These are phyloP conservation scores for Yamagishiella unicocca DNA, from an alignment of 139 green algal genomes.

Conservation along the genomic window DNA sequence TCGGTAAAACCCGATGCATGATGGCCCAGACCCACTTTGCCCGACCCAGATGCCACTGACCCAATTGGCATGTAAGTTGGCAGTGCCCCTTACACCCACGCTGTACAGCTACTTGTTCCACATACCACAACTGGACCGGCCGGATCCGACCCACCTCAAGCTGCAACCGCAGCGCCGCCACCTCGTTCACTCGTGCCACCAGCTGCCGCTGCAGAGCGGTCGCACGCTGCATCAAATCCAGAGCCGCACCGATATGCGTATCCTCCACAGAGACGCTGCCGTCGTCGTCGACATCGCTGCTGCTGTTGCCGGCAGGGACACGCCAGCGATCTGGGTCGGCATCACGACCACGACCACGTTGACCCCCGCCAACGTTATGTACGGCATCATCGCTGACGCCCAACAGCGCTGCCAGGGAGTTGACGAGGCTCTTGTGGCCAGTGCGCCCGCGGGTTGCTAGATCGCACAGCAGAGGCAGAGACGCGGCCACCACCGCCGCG, in stretches of 20 bases:
- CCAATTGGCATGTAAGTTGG: too few relatives aligned
- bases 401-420: neutral
- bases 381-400: neutral
- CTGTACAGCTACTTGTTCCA: too few relatives aligned
- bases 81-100: neutral
- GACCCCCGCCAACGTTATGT: too few relatives aligned
- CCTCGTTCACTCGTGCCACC: neutral
- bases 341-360: too few relatives aligned
- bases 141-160: neutral
- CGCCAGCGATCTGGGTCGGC: slow-evolving; percentile 4
- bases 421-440: neutral
- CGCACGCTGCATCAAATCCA: neutral
- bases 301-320: neutral
- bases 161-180: neutral
- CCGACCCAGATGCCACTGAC: slow-evolving; percentile 1
- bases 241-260: neutral
- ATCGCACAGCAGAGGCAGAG: neutral
- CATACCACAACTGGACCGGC: too few relatives aligned
- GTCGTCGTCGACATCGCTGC: neutral
- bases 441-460: neutral
- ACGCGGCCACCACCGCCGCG: neutral
- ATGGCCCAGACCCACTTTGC: too few relatives aligned
- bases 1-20: too few relatives aligned
- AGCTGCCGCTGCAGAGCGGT: slow-evolving; percentile 19
- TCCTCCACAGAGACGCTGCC: neutral